Base-by-base conservation (phyloP, 1,139 yeast genomes). In the Taiozyma sp. region DNA sequence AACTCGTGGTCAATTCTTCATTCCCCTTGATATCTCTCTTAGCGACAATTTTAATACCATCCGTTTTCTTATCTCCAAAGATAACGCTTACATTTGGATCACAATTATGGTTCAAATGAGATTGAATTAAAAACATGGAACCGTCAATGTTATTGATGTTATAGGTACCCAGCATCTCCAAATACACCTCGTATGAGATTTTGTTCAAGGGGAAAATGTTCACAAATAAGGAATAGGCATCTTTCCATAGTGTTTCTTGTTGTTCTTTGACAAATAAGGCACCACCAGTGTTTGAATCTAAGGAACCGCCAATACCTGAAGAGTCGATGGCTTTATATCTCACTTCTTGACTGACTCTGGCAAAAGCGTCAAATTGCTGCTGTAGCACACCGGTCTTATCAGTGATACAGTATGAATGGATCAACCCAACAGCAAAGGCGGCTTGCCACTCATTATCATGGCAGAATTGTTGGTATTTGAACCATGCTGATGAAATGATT, bases 51-150 rank as follows among this genome's bases (percentile, higher is more conserved):
- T 76, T 80, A 54, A 88, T 72, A 5, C 87, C 87, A 10, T 72
- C 74, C 2, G 74, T 69, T 46, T 79, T 72, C 40, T 77, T 73
- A 10, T 70, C 70, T 23, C 76, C 73, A 12, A 81, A 71, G 49
- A 80, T 76, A 29, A 83, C 86, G 36, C 76, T 72, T 3, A 83
- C 82, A 60, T 84, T 87, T 1, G 95, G 93, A 47, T 77, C 81
- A 70, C 96, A 89, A 55, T 76, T 77, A 65, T 89, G 96, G 62
- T 88, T 88, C 61, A 88, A 70, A 61, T 86, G 89, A 1, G 93
- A 82, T 56, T 85, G 88, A 6, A 76, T 66, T 55, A 80, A 72
- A 63, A 74, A 89, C 22, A 88, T 64, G 53, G 81, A 80, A 3
- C 86, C 83, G 54, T 84, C 85, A 50, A 84, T 71, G 58, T 87